Base-by-base conservation (phyloP, 2,329 filamentous ascomycete genomes). In the Pseudogymnoascus sp. region DNA sequence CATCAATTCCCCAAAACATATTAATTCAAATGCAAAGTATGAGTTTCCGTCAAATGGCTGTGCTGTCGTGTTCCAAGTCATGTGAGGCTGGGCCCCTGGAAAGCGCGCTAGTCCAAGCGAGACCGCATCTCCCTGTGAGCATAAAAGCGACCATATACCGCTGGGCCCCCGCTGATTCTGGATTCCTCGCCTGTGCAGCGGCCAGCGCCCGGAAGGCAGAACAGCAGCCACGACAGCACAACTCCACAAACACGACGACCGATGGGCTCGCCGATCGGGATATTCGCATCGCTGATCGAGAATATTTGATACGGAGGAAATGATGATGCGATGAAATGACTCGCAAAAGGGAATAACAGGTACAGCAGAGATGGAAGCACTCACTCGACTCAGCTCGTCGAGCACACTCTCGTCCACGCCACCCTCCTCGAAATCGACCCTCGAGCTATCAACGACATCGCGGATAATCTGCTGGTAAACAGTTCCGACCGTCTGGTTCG, bases 401-500 rank as follows among this genome's bases (percentile, higher is more conserved):
- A 99, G 80, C 61, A 93, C 93, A 70, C 85, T 81, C 75, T 93
- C 89, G 71, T 96, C 91, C 68, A 97, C 89, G 71, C 95, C 95
- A 70, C 89, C 91, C 78, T 99, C 95, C 76, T 99, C 95, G 75
- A 99, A 97, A 77, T 97, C 95, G 73, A 93, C 90, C 73, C 90
- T 85, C 72, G 93, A 97, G 69, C 90, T 89, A 70, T 93, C 88
- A 76, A 97, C 91, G 74, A 99, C 92, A 78, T 95, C 91, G 67
- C 88, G 81, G 73, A 90, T 90, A 75, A 90, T 87, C 72, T 82
- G 79, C 76, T 87, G 81, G 77, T 97, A 99, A 72, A 97, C 88
- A 69, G 80, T 78, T 72, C 95, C 95, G 62, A 69, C 68, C 29
- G 72, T 70, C 16, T 68, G 69, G 64, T 71, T 71, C 65, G 70